phyloP scores from a whole-genome alignment of 1,139 yeast species.

The Magnusiomyces tetraspermus region DNA sequence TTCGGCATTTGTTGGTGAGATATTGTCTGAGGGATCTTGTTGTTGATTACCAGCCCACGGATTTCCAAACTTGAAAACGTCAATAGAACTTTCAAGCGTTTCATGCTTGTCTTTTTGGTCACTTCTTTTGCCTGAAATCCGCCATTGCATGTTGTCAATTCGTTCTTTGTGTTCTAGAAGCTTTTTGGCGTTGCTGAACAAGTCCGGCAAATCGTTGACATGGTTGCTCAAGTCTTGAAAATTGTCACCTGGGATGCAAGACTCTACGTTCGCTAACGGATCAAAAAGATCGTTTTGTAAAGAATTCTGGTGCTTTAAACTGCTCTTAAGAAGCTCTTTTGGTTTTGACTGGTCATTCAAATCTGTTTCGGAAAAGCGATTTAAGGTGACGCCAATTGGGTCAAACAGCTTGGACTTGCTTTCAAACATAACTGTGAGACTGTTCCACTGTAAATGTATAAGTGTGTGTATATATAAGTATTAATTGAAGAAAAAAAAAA shows the following conservation, averaged over 20 bases:
- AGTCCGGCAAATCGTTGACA: neutral
- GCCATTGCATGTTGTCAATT: conserved; percentile 19
- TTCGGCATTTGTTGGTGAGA: conserved; percentile 7
- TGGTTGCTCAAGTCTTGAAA: neutral
- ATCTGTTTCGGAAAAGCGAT: neutral
- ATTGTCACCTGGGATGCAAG: neutral
- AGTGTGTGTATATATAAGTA: too few species aligned
- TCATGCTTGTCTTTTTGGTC: too few species aligned
- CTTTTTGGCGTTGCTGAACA: conserved; percentile 20
- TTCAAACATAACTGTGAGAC: neutral
- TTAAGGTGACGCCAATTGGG: conserved; percentile 1
- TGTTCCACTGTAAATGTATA: too few species aligned
- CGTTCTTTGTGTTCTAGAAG: conserved; percentile 19
- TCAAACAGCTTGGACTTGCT: neutral
- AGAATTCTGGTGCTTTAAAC: neutral
- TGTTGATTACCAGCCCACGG: conserved; percentile 1
- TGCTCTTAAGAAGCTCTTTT: neutral
- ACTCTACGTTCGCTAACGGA: neutral
- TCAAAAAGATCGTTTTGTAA: neutral
- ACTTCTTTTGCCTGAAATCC: conserved; percentile 2
- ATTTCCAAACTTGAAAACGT: neutral
- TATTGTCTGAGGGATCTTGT: conserved; percentile 7
- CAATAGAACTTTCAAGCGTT: neutral
- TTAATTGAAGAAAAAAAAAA: too few species aligned
- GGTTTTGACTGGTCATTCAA: neutral